Conservation (phyloP, 768 basidiomycete genomes). For the Strobilomyces confusus region DNA sequence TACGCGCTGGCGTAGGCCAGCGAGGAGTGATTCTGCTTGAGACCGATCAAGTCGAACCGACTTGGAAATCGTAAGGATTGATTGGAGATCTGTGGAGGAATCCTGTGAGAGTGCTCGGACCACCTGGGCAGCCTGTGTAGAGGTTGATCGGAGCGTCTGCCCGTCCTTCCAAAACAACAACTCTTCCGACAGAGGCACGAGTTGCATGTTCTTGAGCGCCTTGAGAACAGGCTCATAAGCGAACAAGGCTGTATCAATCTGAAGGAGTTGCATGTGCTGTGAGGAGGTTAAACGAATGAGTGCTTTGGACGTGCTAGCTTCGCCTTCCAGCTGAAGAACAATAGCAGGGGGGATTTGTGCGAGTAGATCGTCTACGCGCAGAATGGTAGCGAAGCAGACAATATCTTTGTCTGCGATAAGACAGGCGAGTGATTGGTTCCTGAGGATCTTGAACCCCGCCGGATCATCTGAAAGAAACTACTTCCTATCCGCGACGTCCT, state of each 20-base stretch:
- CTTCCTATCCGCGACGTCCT: constrained; percentile 34
- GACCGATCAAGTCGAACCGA: constrained; percentile 48
- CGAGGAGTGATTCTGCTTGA: constrained; percentile 45
- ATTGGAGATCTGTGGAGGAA: constrained; percentile 38
- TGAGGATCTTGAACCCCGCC: constrained; percentile 37
- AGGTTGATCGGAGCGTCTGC: constrained; percentile 4
- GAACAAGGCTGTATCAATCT: constrained; percentile 62
- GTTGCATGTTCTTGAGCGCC: constrained; percentile 46
- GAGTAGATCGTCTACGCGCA: constrained; percentile 53
- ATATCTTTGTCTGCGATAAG: constrained; percentile 47
- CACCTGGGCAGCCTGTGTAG: constrained; percentile 10
- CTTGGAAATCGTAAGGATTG: constrained; percentile 34
- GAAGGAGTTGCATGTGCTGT: constrained; percentile 42
- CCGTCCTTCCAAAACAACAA: constrained; percentile 50
- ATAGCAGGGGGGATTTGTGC: constrained; percentile 45
- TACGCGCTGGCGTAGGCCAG: constrained; percentile 52
- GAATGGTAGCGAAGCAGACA: constrained; percentile 50
- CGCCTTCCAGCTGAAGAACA: constrained; percentile 52
- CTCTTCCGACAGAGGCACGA: constrained; percentile 49
- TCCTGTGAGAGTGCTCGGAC: constrained; percentile 29
- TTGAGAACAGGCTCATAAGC: constrained; percentile 60
- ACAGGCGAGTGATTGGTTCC: constrained; percentile 54
- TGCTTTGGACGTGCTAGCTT: constrained; percentile 35
- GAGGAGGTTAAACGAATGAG: constrained; percentile 37
- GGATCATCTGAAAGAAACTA: constrained; percentile 36